Conservation (phyloP, 1,284 basidiomycete genomes). For the Irpex sp. region DNA sequence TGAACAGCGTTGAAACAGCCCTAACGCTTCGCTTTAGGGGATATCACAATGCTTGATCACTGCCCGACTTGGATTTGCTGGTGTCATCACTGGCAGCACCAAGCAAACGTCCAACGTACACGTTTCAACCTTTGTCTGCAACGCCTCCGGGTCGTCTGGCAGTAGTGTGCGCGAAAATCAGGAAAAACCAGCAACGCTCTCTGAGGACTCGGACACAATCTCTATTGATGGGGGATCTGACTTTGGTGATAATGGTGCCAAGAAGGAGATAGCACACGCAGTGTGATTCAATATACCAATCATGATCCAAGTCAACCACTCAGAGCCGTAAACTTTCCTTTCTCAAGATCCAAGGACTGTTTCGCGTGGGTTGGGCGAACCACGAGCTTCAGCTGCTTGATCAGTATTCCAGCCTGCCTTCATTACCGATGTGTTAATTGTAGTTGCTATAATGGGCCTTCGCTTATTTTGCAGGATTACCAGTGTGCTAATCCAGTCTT, state of each 20-base stretch:
- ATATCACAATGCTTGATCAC: constrained; percentile 23
- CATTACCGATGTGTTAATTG: no score
- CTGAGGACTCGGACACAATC: no score
- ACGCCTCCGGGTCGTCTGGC: background rate
- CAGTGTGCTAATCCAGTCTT: no score
- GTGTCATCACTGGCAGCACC: background rate
- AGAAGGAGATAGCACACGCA: background rate
- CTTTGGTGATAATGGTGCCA: background rate
- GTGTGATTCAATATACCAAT: background rate
- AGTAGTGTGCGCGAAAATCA: background rate
- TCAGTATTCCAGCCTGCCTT: no score
- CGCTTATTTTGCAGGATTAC: no score
- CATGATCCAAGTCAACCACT: no score
- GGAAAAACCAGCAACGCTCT: background rate
- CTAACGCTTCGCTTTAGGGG: constrained; percentile 8
- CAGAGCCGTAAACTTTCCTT: no score
- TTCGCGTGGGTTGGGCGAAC: no score
- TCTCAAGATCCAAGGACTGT: no score
- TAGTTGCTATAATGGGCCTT: no score
- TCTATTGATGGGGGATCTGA: no score
- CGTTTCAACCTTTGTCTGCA: background rate
- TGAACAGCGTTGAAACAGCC: background rate
- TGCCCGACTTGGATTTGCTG: constrained; percentile 11
- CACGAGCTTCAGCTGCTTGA: no score
- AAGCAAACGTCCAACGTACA: background rate